These are phyloP conservation scores for Ceratocystiopsis brevicomis DNA, from an alignment of 2,329 filamentous ascomycete species.

Conservation along the genomic window DNA sequence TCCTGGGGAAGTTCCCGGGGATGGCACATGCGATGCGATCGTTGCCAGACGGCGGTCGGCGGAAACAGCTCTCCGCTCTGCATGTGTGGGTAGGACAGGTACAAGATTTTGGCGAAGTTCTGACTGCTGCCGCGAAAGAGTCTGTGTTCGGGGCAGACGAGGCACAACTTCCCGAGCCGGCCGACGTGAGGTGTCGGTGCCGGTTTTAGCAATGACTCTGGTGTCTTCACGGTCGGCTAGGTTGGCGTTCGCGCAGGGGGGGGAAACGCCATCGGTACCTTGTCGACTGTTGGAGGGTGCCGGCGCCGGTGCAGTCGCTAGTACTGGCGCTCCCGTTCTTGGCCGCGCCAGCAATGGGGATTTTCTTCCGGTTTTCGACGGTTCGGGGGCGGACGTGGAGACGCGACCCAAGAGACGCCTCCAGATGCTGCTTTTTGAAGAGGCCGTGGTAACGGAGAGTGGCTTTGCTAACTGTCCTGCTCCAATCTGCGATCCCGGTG, in stretches of 20 bases:
- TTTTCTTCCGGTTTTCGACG: not conserved
- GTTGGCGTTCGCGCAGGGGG: not conserved
- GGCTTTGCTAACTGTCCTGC: constrained; percentile 2
- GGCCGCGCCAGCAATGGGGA: not conserved
- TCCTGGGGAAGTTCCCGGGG: constrained; percentile 18
- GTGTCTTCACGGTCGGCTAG: not conserved
- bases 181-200: constrained; percentile 4
- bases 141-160: constrained; percentile 55
- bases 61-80: constrained; percentile 55
- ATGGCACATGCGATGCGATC: constrained; percentile 14
- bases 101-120: constrained; percentile 58
- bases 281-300: too few relatives aligned
- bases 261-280: too few relatives aligned
- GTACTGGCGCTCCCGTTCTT: not conserved
- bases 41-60: constrained; percentile 27
- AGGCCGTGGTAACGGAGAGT: constrained; percentile 3
- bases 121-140: constrained; percentile 67
- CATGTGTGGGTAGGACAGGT: constrained; percentile 40
- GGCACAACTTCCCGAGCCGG: constrained; percentile 49
- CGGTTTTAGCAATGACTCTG: not conserved
- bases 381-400: not conserved
- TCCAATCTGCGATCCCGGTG: constrained; percentile 1
- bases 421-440: constrained; percentile 11
- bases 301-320: not conserved
- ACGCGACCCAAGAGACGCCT: constrained; percentile 6